These are phyloP conservation scores for Pyrenochaeta sp. DNA, from an alignment of 2,329 filamentous ascomycete species.

Conservation along the genomic window DNA sequence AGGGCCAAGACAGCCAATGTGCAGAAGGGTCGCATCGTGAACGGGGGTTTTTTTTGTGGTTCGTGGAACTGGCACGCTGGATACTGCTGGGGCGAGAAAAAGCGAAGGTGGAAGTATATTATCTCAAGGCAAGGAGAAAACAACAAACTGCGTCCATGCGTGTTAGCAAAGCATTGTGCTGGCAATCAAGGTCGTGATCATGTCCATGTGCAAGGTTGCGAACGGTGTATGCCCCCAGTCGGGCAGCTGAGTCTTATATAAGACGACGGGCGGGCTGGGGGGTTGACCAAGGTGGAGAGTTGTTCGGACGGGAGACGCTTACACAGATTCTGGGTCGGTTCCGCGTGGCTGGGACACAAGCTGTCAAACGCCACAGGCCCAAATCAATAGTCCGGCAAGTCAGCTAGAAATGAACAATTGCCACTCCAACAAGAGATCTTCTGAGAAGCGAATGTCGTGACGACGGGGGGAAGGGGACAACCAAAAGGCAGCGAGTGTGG, in stretches of 20 bases:
- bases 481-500: constrained; percentile 6
- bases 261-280: constrained; percentile 6
- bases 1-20: constrained; percentile 40
- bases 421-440: not conserved
- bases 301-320: constrained; percentile 14
- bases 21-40: constrained; percentile 43
- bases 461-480: not conserved
- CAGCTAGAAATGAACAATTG: not conserved
- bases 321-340: constrained; percentile 18
- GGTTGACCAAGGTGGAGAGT: constrained; percentile 5
- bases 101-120: constrained; percentile 12
- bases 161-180: constrained; percentile 29
- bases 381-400: constrained; percentile 4
- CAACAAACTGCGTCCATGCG: constrained; percentile 15
- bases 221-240: constrained; percentile 13
- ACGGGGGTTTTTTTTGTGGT: too few relatives aligned
- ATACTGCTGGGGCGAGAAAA: too few relatives aligned
- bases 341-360: constrained; percentile 12
- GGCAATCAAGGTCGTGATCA: constrained; percentile 4
- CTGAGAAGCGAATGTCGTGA: constrained; percentile 1
- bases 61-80: too few relatives aligned
- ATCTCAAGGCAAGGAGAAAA: constrained; percentile 10
- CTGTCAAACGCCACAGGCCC: constrained; percentile 8
- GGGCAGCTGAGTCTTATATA: constrained; percentile 10
- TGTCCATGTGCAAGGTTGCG: constrained; percentile 6